phyloP scores from a whole-genome alignment of 805 yeast species.

The Yarrowia hollandica region DNA sequence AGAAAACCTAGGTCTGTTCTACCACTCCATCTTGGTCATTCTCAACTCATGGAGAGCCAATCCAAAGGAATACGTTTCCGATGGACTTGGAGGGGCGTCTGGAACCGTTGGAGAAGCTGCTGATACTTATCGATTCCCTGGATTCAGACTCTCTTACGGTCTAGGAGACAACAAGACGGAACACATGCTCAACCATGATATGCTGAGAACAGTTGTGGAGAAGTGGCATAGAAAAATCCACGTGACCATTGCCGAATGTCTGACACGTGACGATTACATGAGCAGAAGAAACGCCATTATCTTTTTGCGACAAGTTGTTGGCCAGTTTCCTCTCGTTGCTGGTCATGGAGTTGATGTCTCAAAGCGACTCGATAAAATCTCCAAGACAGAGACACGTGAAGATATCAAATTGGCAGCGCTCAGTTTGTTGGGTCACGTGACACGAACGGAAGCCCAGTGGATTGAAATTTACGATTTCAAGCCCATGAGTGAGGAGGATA shows the following conservation, averaged over 20 bases:
- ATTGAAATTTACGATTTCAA: slow-evolving; percentile 36
- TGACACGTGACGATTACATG: slow-evolving; percentile 63
- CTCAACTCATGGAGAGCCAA: slow-evolving; percentile 51
- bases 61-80: slow-evolving; percentile 40
- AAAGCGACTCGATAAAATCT: slow-evolving; percentile 50
- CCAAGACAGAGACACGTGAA: slow-evolving; percentile 62
- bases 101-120: slow-evolving; percentile 24
- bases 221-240: slow-evolving; percentile 58
- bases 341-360: slow-evolving; percentile 61
- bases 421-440: slow-evolving; percentile 38
- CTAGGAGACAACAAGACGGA: slow-evolving; percentile 32
- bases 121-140: slow-evolving; percentile 35
- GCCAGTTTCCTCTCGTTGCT: slow-evolving; percentile 65
- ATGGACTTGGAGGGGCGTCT: slow-evolving; percentile 35
- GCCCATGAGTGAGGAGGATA: slow-evolving; percentile 35
- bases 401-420: slow-evolving; percentile 76
- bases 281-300: slow-evolving; percentile 78
- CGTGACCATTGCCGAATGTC: slow-evolving; percentile 46
- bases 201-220: slow-evolving; percentile 47
- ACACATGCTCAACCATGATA: slow-evolving; percentile 39
- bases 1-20: slow-evolving; percentile 77
- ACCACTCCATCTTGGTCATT: slow-evolving; percentile 52
- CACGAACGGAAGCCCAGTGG: slow-evolving; percentile 36
- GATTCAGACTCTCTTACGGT: slow-evolving; percentile 34
- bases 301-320: slow-evolving; percentile 64